Evolutionary conservation across 129 eudicot species (phyloP).

Genomic region (Silybum marianum): DNA sequence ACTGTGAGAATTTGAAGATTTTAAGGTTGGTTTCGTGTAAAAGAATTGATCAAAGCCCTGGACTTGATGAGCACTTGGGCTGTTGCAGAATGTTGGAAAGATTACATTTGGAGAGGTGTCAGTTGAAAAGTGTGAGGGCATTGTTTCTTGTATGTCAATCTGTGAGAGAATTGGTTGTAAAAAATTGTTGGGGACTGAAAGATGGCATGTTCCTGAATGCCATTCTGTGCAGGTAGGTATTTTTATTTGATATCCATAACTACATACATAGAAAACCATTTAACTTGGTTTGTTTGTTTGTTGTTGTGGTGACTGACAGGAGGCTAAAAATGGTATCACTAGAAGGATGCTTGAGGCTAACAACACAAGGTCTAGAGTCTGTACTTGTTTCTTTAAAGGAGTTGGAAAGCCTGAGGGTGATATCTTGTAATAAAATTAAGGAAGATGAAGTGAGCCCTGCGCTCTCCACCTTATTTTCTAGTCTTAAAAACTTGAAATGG

Average conservation of each 20-base stretch:
- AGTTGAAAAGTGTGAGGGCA: constrained; percentile 61
- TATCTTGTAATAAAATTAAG: constrained; percentile 74
- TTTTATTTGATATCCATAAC: neutral
- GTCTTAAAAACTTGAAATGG: constrained; percentile 82
- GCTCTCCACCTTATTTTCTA: constrained; percentile 57
- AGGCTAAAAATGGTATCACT: constrained; percentile 57
- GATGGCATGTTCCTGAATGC: constrained; percentile 66
- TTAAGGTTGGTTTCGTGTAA: constrained; percentile 68
- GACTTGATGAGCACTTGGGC: constrained; percentile 65
- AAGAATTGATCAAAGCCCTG: constrained; percentile 52
- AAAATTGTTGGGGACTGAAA: constrained; percentile 79
- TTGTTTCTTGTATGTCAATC: constrained; percentile 64
- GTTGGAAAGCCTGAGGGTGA: constrained; percentile 69
- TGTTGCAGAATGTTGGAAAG: constrained; percentile 55
- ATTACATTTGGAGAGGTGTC: constrained; percentile 75
- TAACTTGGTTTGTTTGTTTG: constrained; percentile 5
- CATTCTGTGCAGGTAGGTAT: constrained; percentile 79
- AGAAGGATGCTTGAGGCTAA: constrained; percentile 83
- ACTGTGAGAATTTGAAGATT: constrained; percentile 72
- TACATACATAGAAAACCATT: neutral
- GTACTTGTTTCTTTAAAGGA: constrained; percentile 57
- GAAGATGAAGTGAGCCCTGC: constrained; percentile 60
- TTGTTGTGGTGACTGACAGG: constrained; percentile 40
- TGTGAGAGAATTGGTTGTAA: constrained; percentile 51
- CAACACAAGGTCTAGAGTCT: constrained; percentile 63